These are phyloP conservation scores for Martensiomyces pterosporus DNA, from an alignment of 192 early-diverging fungal species.

Conservation along the genomic window DNA sequence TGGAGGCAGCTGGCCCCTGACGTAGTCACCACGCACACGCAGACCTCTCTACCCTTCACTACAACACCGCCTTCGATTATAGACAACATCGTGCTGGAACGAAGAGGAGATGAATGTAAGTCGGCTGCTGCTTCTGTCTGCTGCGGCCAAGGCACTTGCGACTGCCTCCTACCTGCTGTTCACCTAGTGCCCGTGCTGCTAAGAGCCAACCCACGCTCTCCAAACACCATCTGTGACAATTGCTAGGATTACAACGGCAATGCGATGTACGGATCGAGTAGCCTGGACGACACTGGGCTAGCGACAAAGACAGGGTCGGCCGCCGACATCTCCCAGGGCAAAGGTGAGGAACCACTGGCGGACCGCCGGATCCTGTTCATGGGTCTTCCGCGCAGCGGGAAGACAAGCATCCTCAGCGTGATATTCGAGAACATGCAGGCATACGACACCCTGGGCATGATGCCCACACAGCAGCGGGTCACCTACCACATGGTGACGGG, in stretches of 20 bases:
- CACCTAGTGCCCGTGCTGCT: no score
- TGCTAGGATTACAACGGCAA: conserved; percentile 4
- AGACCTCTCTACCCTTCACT: no score
- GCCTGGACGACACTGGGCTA: conserved; percentile 13
- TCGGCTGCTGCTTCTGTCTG: no score
- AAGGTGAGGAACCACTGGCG: conserved; percentile 14
- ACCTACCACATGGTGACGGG: conserved; percentile 35
- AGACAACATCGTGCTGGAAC: background rate
- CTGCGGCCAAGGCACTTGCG: no score
- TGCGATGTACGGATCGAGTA: conserved; percentile 17
- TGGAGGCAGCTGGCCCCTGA: no score
- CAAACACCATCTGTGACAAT: background rate
- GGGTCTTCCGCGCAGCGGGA: conserved; percentile 48
- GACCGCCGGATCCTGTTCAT: conserved; percentile 46
- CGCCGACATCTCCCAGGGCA: conserved; percentile 4
- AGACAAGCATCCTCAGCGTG: conserved; percentile 42
- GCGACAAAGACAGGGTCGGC: conserved; percentile 25
- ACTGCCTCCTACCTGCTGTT: no score
- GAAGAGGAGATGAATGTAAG: conserved; percentile 1
- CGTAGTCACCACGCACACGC: no score
- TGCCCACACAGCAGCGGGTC: conserved; percentile 29
- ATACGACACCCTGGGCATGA: conserved; percentile 32
- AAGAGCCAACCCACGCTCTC: no score
- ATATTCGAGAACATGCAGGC: conserved; percentile 28
- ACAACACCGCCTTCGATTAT: no score